Conservation (phyloP, 495 filamentous ascomycete species). For the Massariosphaeria phaeospora region DNA sequence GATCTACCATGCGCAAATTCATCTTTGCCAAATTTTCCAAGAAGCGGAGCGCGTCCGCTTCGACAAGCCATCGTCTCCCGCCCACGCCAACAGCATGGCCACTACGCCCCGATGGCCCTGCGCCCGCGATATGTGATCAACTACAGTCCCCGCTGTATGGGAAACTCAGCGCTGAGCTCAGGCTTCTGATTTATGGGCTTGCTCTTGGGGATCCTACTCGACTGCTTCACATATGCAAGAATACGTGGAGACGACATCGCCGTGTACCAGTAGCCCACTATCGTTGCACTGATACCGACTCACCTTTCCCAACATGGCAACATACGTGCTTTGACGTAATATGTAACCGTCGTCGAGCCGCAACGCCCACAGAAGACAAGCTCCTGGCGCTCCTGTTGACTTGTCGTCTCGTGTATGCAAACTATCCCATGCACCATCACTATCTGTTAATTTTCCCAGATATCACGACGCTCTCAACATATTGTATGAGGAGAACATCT, state of each 20-base stretch:
- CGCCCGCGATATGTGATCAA: neutral
- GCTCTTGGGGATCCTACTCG: neutral
- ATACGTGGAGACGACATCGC: neutral
- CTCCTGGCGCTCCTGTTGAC: neutral
- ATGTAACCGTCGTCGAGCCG: no score
- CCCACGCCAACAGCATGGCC: neutral
- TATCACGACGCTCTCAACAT: neutral
- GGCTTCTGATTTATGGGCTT: neutral
- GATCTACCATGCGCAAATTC: no score
- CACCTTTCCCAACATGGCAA: neutral
- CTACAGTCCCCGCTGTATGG: neutral
- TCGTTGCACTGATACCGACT: neutral
- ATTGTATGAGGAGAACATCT: neutral
- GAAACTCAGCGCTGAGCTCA: neutral
- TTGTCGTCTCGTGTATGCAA: neutral
- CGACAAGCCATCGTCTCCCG: neutral
- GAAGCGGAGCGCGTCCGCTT: no score
- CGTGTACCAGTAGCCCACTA: neutral
- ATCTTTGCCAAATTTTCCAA: no score
- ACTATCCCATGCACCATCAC: neutral
- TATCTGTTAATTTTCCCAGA: neutral
- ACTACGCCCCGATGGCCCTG: neutral
- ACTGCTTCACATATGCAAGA: neutral
- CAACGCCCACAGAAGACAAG: neutral
- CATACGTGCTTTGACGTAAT: neutral